Evolutionary conservation across 225 moss, liverwort and hornwort genomes (phyloP).

Genomic region (Thuidium tamariscinum): DNA sequence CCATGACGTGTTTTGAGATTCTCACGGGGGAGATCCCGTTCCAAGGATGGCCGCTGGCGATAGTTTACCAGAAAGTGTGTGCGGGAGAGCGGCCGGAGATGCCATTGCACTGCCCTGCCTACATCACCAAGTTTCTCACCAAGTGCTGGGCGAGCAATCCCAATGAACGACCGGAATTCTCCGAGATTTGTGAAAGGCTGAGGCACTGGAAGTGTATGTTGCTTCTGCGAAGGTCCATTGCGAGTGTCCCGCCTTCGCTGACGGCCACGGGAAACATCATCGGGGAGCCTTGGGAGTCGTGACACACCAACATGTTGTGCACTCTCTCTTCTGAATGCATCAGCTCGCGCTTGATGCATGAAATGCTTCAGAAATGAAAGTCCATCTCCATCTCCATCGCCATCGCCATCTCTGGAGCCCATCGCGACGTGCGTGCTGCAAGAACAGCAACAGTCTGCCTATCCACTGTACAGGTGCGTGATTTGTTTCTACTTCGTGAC

Average conservation of each 20-base stretch:
- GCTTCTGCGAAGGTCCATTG: slow-evolving; percentile 30
- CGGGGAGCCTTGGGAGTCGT: slow-evolving; percentile 49
- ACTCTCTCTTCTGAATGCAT: not conserved
- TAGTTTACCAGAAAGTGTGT: slow-evolving; percentile 22
- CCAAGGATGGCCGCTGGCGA: slow-evolving; percentile 16
- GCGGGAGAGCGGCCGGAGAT: slow-evolving; percentile 28
- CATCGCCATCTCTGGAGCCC: not conserved
- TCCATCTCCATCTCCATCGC: not conserved
- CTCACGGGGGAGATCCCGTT: slow-evolving; percentile 43
- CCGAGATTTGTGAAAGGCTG: slow-evolving; percentile 44
- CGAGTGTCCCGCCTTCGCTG: not conserved
- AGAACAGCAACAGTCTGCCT: not conserved
- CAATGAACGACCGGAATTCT: slow-evolving; percentile 32
- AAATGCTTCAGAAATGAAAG: not conserved
- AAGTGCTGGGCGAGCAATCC: slow-evolving; percentile 45
- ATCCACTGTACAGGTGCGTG: slow-evolving; percentile 1
- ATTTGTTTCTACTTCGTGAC: not conserved
- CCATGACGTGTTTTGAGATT: slow-evolving; percentile 45
- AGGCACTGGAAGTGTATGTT: slow-evolving; percentile 54
- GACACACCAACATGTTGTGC: not conserved
- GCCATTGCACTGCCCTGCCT: slow-evolving; percentile 20
- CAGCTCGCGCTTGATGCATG: not conserved
- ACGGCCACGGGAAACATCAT: slow-evolving; percentile 23
- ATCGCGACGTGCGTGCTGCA: not conserved
- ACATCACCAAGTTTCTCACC: slow-evolving; percentile 24